A percentile compares a stretch with the other conserved stretches of the same genome.
phyloP scores from a whole-genome alignment of 495 filamentous ascomycete genomes.

The Talaromyces nanjingensis region DNA sequence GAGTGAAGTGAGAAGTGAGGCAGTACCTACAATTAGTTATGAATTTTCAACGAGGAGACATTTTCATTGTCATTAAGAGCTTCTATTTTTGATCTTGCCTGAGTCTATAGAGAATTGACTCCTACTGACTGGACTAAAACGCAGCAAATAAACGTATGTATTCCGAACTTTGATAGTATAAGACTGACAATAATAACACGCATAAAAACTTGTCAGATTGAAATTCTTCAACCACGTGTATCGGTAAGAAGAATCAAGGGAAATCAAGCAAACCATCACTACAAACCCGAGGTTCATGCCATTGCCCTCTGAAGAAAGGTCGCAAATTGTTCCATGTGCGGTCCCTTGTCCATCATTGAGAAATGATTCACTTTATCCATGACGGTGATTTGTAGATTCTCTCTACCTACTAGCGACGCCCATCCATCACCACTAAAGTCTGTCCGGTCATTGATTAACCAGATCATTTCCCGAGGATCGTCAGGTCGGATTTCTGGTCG shows the following conservation, averaged over 20 bases:
- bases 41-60: too few species aligned
- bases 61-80: too few species aligned
- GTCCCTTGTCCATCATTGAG: conserved; percentile 11
- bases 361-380: neutral
- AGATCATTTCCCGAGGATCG: neutral
- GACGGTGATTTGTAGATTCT: neutral
- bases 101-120: too few species aligned
- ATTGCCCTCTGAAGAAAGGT: neutral
- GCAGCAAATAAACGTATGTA: too few species aligned
- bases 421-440: neutral
- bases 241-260: neutral
- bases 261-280: neutral
- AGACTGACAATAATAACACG: too few species aligned
- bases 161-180: too few species aligned
- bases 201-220: too few species aligned
- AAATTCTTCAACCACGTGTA: too few species aligned
- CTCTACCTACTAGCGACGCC: neutral
- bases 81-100: too few species aligned
- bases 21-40: too few species aligned
- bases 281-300: neutral
- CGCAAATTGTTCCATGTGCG: neutral
- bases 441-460: neutral
- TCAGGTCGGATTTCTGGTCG: neutral
- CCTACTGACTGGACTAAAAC: too few species aligned
- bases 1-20: too few species aligned